Base-by-base conservation (phyloP, 2,329 filamentous ascomycete species). In the Fusarium sp. region DNA sequence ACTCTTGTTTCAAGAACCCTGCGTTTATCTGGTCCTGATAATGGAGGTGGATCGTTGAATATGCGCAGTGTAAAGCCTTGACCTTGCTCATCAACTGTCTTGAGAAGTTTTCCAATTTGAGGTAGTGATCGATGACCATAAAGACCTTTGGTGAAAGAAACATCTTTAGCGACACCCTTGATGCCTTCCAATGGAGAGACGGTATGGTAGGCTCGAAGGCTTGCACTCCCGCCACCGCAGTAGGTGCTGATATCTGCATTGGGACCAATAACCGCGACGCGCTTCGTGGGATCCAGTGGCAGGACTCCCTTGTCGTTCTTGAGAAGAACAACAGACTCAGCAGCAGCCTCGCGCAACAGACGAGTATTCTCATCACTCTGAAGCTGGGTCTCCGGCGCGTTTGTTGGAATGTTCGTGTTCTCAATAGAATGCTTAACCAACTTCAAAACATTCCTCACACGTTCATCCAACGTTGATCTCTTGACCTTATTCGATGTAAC, bases 171-270 rank as follows among this genome's bases (percentile, higher is more conserved):
- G 2, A 61, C 33, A 1, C 27, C 17, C 6, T 30, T 59, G 27
- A 61, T 59, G 1, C 59, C 59, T 1, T 59, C 53, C 2, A 48
- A 3, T 2, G 59, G 59, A 1, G 53, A 61, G 1, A 61, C 42
- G 2, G 53, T 48, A 7, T 59, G 35, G 2, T 61, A 61, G 0
- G 59, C 53, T 23, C 53, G 33, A 15, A 61, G 59, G 2, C 53
- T 59, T 0, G 59, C 59, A 17, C 59, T 61, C n/a, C 59, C 59
- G n/a, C 59, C 59, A 0, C 59, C 59, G 1, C 59, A 61, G 15
- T 59, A 48, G 4, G 41, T 46, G 9, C 53, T 59, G 14, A 61
- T 59, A 0, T 61, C 54, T 1, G 53, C 59, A 59, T 61, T 61
- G 0, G 59, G 59, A 0, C 59, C 59, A 7, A 61, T 61, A 1